Conservation (phyloP, 2,329 filamentous ascomycete genomes). For the Botryotinia narcissicola region DNA sequence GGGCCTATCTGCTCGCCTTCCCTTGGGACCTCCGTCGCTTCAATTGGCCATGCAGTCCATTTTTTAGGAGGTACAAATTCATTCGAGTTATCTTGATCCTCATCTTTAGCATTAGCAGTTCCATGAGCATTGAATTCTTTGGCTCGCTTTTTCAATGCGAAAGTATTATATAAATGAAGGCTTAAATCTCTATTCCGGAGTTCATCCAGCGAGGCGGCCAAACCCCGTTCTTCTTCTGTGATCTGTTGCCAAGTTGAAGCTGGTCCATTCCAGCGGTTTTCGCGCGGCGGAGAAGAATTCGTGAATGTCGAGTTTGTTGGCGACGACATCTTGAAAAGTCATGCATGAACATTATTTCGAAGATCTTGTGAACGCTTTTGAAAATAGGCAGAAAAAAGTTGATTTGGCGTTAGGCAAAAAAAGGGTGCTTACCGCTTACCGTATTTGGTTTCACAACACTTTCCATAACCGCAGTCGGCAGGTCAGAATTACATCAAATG, state of each 20-base stretch:
- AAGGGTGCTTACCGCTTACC: not conserved
- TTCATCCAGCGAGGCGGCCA: slow-evolving; percentile 62
- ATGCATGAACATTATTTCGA: not conserved
- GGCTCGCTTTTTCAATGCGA: slow-evolving; percentile 59
- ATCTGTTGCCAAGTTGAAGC: slow-evolving; percentile 63
- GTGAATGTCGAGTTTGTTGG: slow-evolving; percentile 12
- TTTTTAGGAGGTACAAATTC: slow-evolving; percentile 52
- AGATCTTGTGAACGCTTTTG: not conserved
- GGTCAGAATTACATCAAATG: not conserved
- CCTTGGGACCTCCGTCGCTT: slow-evolving; percentile 58
- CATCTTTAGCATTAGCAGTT: slow-evolving; percentile 31
- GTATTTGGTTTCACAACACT: slow-evolving; percentile 8
- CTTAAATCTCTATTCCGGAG: slow-evolving; percentile 65
- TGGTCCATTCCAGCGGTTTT: slow-evolving; percentile 71
- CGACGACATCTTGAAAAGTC: slow-evolving; percentile 16
- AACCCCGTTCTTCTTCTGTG: slow-evolving; percentile 60
- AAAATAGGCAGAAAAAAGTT: not conserved
- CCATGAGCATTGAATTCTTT: slow-evolving; percentile 21
- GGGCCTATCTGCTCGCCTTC: slow-evolving; percentile 50
- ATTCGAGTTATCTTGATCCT: slow-evolving; percentile 28
- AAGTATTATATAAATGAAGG: slow-evolving; percentile 76
- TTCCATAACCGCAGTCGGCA: not conserved
- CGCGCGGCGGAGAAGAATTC: slow-evolving; percentile 43
- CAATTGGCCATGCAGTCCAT: slow-evolving; percentile 88
- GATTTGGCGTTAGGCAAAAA: not conserved